These are phyloP conservation scores for Melanomma pulvis-pyrius DNA, from an alignment of 495 filamentous ascomycete species.

Conservation along the genomic window DNA sequence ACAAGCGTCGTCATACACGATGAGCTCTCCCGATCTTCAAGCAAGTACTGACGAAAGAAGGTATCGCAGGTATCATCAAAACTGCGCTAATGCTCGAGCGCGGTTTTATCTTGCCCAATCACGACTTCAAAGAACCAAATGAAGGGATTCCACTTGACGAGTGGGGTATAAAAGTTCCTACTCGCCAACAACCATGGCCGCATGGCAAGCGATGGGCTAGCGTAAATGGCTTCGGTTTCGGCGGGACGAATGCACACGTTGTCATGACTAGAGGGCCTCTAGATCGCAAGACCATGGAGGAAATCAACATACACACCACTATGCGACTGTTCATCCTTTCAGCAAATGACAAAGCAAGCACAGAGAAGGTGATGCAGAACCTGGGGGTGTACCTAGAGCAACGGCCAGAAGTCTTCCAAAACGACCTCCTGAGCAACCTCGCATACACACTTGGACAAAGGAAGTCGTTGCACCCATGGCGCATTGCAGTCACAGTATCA, in stretches of 20 bases:
- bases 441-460: constrained; percentile 10
- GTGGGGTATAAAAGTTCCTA: neutral
- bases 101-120: constrained; percentile 39
- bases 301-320: neutral
- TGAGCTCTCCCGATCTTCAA: no score
- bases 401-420: constrained; percentile 7
- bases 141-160: neutral
- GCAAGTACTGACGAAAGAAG: constrained; percentile 23
- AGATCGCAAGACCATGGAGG: neutral
- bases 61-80: constrained; percentile 46
- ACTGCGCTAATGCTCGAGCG: constrained; percentile 42
- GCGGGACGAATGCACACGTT: constrained; percentile 39
- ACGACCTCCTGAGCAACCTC: constrained; percentile 3
- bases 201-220: constrained; percentile 30
- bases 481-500: neutral
- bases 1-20: no score
- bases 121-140: neutral
- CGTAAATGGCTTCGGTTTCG: constrained; percentile 48
- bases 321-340: neutral
- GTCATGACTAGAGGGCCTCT: constrained; percentile 2
- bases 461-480: constrained; percentile 40
- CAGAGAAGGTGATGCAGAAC: neutral
- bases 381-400: constrained; percentile 9
- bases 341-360: neutral
- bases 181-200: neutral